Evolutionary conservation across 768 basidiomycete species (phyloP), one percentile per base, ranked within the genome.

Genomic region (Piloderma croceum): DNA sequence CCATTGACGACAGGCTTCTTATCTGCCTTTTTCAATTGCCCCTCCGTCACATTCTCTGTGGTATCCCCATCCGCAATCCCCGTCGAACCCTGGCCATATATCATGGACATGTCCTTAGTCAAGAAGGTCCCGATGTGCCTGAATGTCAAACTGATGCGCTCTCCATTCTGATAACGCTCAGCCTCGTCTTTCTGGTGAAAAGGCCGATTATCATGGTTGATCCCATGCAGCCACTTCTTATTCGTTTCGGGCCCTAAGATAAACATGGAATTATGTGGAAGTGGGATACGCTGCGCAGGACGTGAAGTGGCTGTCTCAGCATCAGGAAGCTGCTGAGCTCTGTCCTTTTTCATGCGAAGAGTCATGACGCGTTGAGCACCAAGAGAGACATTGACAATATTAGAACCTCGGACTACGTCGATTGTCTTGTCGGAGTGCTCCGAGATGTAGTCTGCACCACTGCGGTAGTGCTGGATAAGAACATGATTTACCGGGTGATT

Each of bases 351-450:
- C 35, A 71, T 56, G 19, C 79, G 73, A n/a, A 90, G 69, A 0
- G 76, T 81, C 85, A 90, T 89, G 13, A 71, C 64, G 24, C 87
- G 76, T 57, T 82, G 77, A 2, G 87, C 85, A 5, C 87, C 87
- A 11, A 90, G 66, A 51, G 82, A 85, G 46, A 90, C 81, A 44
- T 90, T 90, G 44, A 86, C 83, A 47, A 90, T 82, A 39, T 68
- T 77, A 6, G 85, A 83, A 23, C 77, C 81, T 11, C 70, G 75
- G 4, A 81, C 76, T 47, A 90, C 74, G 56, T 90, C 88, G 49
- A 90, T 74, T 5, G 87, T 90, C 63, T 90, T 90, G 60, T 90
- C 87, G 1, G 83, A 84, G 58, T 90, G 87, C 50, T 89, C 86
- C 0, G 86, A 88, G 46, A 90, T 90, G 60, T 81, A 84, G 59